Percentiles rank a stretch among this genome's conserved stretches.
phyloP scores from a whole-genome alignment of 208 protist species.

The Crithidia fasciculata region DNA sequence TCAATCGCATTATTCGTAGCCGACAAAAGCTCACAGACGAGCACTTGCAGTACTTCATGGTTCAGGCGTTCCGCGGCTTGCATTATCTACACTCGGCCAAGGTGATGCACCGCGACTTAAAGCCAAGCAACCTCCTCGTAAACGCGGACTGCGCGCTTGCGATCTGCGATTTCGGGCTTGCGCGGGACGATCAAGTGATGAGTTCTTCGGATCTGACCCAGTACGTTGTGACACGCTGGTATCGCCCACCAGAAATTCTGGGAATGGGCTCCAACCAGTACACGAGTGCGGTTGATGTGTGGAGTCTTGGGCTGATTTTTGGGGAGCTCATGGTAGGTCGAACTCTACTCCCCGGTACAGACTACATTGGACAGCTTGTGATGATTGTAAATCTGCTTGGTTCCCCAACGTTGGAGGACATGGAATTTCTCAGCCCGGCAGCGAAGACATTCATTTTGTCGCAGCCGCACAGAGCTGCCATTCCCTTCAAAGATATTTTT shows the following conservation, averaged over 20 bases:
- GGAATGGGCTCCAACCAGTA: slow-evolving; percentile 91
- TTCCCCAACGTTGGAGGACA: slow-evolving; percentile 72
- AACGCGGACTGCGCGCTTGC: slow-evolving; percentile 95
- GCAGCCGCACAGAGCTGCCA: slow-evolving; percentile 50
- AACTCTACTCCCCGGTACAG: slow-evolving; percentile 93
- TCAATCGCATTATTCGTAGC: slow-evolving; percentile 97
- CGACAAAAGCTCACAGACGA: slow-evolving; percentile 95
- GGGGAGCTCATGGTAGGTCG: slow-evolving; percentile 98
- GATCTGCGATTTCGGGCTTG: slow-evolving; percentile 94
- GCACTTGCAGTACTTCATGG: slow-evolving; percentile 98
- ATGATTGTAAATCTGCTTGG: slow-evolving; percentile 88
- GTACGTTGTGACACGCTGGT: slow-evolving; percentile 99
- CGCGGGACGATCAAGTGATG: slow-evolving; percentile 78
- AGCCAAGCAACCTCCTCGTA: slow-evolving; percentile 95
- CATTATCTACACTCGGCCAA: slow-evolving; percentile 97
- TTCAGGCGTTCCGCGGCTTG: slow-evolving; percentile 96
- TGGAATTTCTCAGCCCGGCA: slow-evolving; percentile 89
- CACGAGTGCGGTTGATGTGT: slow-evolving; percentile 96
- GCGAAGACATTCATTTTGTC: slow-evolving; percentile 73
- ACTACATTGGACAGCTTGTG: slow-evolving; percentile 88
- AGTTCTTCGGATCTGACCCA: slow-evolving; percentile 91
- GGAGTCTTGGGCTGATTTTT: slow-evolving; percentile 98
- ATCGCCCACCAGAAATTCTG: slow-evolving; percentile 99
- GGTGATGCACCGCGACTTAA: slow-evolving; percentile 97
- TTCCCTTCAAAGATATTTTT: slow-evolving; percentile 85